These are phyloP conservation scores for Phytopythium oedochilum DNA, from an alignment of 352 stramenopile genomes.

Conservation along the genomic window DNA sequence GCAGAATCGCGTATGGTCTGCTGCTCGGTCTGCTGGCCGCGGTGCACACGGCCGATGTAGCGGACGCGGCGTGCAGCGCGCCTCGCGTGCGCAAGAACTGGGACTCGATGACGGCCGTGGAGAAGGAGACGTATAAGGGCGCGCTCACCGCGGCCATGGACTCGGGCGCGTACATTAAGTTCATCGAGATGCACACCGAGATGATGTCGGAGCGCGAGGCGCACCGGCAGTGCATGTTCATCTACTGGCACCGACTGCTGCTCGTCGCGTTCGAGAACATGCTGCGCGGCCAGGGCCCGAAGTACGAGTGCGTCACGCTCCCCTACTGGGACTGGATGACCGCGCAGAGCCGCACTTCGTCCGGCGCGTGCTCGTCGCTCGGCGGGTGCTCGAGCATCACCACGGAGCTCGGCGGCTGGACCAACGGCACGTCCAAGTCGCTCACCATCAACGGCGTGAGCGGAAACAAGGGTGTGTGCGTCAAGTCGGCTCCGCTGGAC, in stretches of 20 bases:
- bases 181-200: slow-evolving; percentile 61
- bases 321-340: slow-evolving; percentile 80
- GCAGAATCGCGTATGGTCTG: background rate
- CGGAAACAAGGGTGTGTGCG: slow-evolving; percentile 32
- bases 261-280: slow-evolving; percentile 80
- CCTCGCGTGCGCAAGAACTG: slow-evolving; percentile 44
- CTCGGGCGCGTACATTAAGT: slow-evolving; percentile 48
- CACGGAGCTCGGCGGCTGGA: slow-evolving; percentile 30
- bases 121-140: slow-evolving; percentile 44
- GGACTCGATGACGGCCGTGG: slow-evolving; percentile 27
- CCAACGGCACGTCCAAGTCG: slow-evolving; percentile 7
- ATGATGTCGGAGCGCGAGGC: slow-evolving; percentile 44
- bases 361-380: slow-evolving; percentile 36
- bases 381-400: slow-evolving; percentile 39
- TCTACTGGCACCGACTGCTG: slow-evolving; percentile 76
- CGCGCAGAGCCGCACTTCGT: slow-evolving; percentile 29
- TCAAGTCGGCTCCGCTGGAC: slow-evolving; percentile 25
- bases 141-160: slow-evolving; percentile 47
- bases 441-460: slow-evolving; percentile 42
- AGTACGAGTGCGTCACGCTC: slow-evolving; percentile 68
- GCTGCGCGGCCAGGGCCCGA: slow-evolving; percentile 43
- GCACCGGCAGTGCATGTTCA: slow-evolving; percentile 70
- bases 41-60: background rate
- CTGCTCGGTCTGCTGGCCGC: slow-evolving; percentile 5
- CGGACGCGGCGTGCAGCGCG: slow-evolving; percentile 16